Base-by-base conservation (phyloP, 2,329 filamentous ascomycete species). In the Colletotrichum theobromicola region DNA sequence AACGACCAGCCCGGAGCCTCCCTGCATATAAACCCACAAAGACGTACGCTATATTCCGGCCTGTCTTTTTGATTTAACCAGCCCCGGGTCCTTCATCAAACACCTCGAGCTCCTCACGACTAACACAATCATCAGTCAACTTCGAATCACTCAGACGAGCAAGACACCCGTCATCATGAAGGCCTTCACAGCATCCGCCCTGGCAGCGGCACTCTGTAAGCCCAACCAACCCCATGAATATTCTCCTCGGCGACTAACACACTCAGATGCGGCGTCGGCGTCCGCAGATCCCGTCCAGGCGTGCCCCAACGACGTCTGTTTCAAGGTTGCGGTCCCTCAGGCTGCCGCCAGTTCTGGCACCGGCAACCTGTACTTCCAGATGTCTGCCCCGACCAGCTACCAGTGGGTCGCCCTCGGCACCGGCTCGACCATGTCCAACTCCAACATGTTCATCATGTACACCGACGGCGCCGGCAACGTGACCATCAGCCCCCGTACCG, bases 361-460 rank as follows among this genome's bases (percentile, higher is more conserved):
- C 5, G 90, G 90, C 70, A 90, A 90, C 79, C 85, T 93, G 68
- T 93, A 90, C 80, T 87, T 93, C 76, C 91, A 92, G 79, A 85
- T 93, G 70, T 83, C 83, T n/a, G 90, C 90, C 5, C 88, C 90
- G 2, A 84, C 85, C 3, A 83, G 82, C 7, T 89, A 89, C 79
- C 78, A 81, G 74, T 93, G 92, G 92, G 86, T 92, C 18, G 89
- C 85, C 10, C 83, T 93, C 21, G 92, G 90, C 34, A 90, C 89
- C 35, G 92, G 92, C 60, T 77, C 79, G 0, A 74, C 76, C 55
- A 93, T 93, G 92, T 53, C 80, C 16, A 88, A 87, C 35, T 81
- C 91, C 64, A 88, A 91, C 79, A 92, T 93, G 72, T 93, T 93
- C 79, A 76, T 93, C 78, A 85, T 93, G 77, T 93, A 93, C 81